Conservation (phyloP, 106 monocot species). For the Vanilla planifolia region DNA sequence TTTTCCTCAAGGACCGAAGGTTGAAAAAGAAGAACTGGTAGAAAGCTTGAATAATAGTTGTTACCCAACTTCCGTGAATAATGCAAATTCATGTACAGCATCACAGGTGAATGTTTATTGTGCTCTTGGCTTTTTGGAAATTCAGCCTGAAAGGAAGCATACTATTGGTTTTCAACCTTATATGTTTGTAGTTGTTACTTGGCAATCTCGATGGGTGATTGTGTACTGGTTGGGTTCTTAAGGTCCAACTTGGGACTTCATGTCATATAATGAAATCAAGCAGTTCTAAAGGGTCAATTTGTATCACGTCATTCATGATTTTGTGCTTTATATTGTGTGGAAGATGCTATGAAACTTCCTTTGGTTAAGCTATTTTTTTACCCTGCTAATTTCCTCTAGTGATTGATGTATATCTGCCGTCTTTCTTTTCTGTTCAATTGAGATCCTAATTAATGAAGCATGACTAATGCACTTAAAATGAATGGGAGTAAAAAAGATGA, state of each 20-base stretch:
- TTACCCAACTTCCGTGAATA: neutral
- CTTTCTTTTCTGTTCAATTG: too few species aligned
- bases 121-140: neutral
- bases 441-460: too few species aligned
- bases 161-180: neutral
- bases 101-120: neutral
- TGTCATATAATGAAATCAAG: too few species aligned
- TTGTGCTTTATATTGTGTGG: too few species aligned
- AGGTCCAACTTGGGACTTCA: neutral
- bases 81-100: neutral
- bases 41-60: neutral
- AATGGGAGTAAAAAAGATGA: too few species aligned
- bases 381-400: too few species aligned
- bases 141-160: neutral
- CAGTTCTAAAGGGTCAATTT: neutral
- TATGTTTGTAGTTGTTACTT: neutral
- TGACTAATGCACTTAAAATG: too few species aligned
- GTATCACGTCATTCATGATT: neutral
- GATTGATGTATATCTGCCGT: too few species aligned
- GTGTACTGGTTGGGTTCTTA: neutral
- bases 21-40: neutral
- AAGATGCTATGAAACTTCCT: too few species aligned
- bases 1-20: neutral
- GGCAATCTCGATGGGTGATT: neutral
- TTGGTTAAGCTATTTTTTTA: too few species aligned